These are phyloP conservation scores for Penicillium sp. DNA, from an alignment of 2,329 filamentous ascomycete genomes.

Conservation along the genomic window DNA sequence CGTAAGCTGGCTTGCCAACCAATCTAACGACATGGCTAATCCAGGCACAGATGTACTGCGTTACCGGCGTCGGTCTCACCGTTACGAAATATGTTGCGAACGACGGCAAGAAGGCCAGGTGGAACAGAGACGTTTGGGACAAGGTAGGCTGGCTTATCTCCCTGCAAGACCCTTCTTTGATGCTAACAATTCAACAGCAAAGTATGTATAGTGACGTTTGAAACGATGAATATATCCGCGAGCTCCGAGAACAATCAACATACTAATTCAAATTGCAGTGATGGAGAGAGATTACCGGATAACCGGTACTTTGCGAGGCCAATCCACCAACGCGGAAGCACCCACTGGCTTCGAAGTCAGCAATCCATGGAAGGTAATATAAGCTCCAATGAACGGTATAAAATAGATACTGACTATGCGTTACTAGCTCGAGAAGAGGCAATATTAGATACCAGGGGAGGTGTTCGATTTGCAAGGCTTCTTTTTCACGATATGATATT, in stretches of 20 bases:
- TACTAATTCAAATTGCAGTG: slow-evolving; percentile 44
- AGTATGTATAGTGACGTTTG: slow-evolving; percentile 40
- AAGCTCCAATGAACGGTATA: not conserved
- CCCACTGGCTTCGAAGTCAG: slow-evolving; percentile 62
- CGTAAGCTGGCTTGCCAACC: slow-evolving; percentile 40
- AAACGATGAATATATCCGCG: slow-evolving; percentile 21
- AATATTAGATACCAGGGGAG: slow-evolving; percentile 26
- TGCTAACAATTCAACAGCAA: slow-evolving; percentile 50
- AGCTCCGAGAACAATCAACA: slow-evolving; percentile 6
- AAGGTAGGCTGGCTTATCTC: slow-evolving; percentile 46
- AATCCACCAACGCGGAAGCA: slow-evolving; percentile 57
- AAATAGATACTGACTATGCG: slow-evolving; percentile 18
- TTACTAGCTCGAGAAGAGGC: slow-evolving; percentile 38
- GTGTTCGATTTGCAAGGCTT: slow-evolving; percentile 5
- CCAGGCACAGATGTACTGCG: slow-evolving; percentile 53
- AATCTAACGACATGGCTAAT: slow-evolving; percentile 12
- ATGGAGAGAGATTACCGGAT: slow-evolving; percentile 63
- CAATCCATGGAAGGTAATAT: slow-evolving; percentile 63
- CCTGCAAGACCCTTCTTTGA: slow-evolving; percentile 17
- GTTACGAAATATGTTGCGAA: slow-evolving; percentile 59
- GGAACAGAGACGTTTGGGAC: slow-evolving; percentile 62
- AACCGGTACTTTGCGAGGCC: slow-evolving; percentile 59
- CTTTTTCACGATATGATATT: slow-evolving; percentile 9
- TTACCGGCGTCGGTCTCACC: slow-evolving; percentile 56
- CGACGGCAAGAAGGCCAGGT: slow-evolving; percentile 58